Evolutionary conservation across 345 rosid species (phyloP), one percentile per base, ranked within the genome.

Genomic region (Isatis tinctoria): DNA sequence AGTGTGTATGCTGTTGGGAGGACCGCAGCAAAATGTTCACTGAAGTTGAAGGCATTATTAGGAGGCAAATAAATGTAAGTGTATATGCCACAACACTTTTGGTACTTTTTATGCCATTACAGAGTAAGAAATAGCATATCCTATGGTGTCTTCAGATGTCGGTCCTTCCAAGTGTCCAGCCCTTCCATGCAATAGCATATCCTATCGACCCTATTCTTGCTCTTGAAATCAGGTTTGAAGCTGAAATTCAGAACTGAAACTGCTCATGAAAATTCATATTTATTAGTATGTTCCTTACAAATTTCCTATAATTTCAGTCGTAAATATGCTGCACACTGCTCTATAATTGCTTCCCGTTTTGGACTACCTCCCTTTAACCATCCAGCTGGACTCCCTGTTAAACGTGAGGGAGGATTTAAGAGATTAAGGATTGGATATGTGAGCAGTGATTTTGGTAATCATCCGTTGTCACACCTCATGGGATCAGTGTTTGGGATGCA

Each of bases 401-500:
- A 83, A 81, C 74, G 82, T 41, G 91, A 87, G 32, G 78, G 83
- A 67, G 87, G 97, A 41, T 81, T 74, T 65, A 85, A 85, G 79
- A 85, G 98, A 74, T 74, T 96, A 44, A 90, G 89, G 79, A 81
- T 96, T 77, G 99, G 99, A 58, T 96, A 89, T 33, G 90, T 96
- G 74, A 96, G 99, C 85, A 92, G 99, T 78, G 99, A 96, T 66
- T 96, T 96, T 45, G 98, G 98, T 11, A 96, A 96, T 74, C 99
- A 96, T 56, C 99, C 99, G 4, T 74, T 96, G 82, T 96, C 99
- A 37, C 99, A 96, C 70, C 97, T 96, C 36, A 96, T 96, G 99
- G 99, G 98, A 39, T 96, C 99, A 4, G 92, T 96, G 59, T 96
- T 92, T 82, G 99, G 99, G 73, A 89, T 92, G 97, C 99, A 96